These are phyloP conservation scores for Phialocephala subalpina DNA, from an alignment of 2,329 filamentous ascomycete species.

Conservation along the genomic window DNA sequence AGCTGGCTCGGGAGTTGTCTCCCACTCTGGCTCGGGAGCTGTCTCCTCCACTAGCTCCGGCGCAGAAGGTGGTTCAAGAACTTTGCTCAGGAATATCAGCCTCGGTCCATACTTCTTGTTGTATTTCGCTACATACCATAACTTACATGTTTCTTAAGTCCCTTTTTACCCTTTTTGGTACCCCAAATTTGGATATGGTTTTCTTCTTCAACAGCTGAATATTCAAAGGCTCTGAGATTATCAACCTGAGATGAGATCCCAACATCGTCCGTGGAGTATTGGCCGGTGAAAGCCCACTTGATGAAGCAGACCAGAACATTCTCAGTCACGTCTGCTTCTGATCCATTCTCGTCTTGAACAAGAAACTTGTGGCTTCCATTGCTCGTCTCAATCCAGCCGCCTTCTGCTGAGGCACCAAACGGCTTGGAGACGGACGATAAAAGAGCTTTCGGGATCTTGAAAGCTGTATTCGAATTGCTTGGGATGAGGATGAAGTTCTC, in stretches of 20 bases:
- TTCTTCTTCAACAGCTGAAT: no score
- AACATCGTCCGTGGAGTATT: neutral
- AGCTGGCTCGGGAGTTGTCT: no score
- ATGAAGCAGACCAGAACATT: neutral
- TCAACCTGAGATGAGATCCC: neutral
- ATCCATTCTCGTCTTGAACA: neutral
- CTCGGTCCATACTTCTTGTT: no score
- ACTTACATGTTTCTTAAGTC: no score
- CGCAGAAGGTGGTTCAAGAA: no score
- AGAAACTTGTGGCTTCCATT: neutral
- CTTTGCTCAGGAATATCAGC: no score
- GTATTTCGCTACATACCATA: no score
- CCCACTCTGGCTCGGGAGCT: no score
- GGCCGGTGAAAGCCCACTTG: neutral
- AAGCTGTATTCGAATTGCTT: neutral
- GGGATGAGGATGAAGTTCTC: neutral
- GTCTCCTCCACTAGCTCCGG: no score
- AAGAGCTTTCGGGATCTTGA: neutral
- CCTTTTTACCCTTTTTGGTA: no score
- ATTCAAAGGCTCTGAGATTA: no score
- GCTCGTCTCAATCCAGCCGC: neutral
- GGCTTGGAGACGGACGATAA: neutral
- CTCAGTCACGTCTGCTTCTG: neutral
- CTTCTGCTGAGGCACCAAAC: neutral
- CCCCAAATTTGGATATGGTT: no score